Conservation (phyloP, 1,284 basidiomycete species). For the Nidula niveotomentosa region DNA sequence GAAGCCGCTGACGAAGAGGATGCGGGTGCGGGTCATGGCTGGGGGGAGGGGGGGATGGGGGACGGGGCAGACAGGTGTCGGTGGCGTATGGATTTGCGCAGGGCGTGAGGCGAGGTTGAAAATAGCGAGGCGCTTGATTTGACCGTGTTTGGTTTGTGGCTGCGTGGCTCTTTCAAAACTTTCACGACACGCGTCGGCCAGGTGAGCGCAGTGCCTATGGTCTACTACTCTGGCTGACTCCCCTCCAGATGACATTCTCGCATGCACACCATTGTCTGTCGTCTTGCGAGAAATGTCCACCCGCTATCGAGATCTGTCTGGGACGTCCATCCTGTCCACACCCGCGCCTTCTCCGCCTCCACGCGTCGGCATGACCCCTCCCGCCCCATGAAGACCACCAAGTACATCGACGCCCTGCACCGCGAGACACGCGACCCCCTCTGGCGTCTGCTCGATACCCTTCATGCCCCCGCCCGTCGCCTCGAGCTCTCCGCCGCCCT, state of each 20-base stretch:
- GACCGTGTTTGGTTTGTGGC: slow-evolving; percentile 41
- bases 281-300: slow-evolving; percentile 8
- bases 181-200: not conserved
- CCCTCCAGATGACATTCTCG: slow-evolving; percentile 19
- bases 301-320: not conserved
- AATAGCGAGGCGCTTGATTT: slow-evolving; percentile 23
- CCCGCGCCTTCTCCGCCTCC: slow-evolving; percentile 9
- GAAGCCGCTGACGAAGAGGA: slow-evolving; percentile 87
- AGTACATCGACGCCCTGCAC: slow-evolving; percentile 26
- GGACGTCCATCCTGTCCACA: too few species aligned
- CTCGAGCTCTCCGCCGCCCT: slow-evolving; percentile 23
- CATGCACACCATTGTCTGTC: slow-evolving; percentile 20
- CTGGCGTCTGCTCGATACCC: slow-evolving; percentile 26
- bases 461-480: slow-evolving; percentile 17
- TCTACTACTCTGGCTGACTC: not conserved
- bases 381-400: slow-evolving; percentile 17
- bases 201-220: not conserved
- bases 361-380: slow-evolving; percentile 4
- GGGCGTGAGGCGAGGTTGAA: slow-evolving; percentile 13
- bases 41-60: slow-evolving; percentile 8
- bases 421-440: slow-evolving; percentile 25
- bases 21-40: slow-evolving; percentile 74
- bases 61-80: slow-evolving; percentile 1
- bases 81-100: slow-evolving; percentile 6
- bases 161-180: slow-evolving; percentile 3